Conservation (phyloP, 2,329 filamentous ascomycete genomes). For the Cladophialophora bantiana region DNA sequence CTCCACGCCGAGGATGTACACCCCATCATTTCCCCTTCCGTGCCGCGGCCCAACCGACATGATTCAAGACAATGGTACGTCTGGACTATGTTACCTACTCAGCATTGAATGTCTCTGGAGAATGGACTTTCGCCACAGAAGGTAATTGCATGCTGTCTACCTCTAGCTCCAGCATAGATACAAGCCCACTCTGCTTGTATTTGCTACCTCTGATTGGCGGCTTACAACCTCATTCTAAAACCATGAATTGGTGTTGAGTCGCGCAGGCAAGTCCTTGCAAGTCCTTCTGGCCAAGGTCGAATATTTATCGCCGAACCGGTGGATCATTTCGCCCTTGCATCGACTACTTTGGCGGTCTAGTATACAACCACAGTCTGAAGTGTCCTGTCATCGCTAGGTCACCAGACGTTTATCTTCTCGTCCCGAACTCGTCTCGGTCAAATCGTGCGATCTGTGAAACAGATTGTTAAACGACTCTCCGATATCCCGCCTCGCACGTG, state of each 20-base stretch:
- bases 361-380: neutral
- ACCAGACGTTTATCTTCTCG: neutral
- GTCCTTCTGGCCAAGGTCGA: conserved; percentile 12
- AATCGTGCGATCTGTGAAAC: neutral
- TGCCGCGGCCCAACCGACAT: neutral
- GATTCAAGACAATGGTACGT: conserved; percentile 5
- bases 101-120: neutral
- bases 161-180: neutral
- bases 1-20: conserved; percentile 23
- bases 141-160: conserved; percentile 13
- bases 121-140: conserved; percentile 12
- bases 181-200: neutral
- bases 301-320: conserved; percentile 17
- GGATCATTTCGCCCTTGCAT: neutral
- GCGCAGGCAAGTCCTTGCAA: neutral
- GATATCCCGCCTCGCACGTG: neutral
- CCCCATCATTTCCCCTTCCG: conserved; percentile 16
- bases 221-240: neutral
- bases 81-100: neutral
- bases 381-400: neutral
- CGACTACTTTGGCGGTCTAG: neutral
- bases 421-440: neutral
- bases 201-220: neutral
- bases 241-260: neutral
- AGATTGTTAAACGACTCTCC: neutral